Conservation (phyloP, 1,284 basidiomycete species). For the Trichosporon asahii region DNA sequence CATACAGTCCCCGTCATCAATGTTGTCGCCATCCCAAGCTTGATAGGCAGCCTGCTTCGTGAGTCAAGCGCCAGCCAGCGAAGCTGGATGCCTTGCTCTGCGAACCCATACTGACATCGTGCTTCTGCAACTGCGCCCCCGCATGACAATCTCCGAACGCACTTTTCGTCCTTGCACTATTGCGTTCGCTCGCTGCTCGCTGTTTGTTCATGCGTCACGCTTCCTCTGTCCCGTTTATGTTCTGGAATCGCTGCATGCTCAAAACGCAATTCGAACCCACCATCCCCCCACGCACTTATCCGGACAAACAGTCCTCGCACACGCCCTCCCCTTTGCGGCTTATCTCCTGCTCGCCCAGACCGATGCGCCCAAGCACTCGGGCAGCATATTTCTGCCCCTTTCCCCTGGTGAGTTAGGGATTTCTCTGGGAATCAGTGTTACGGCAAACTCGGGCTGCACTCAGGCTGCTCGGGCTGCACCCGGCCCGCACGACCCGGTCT, state of each 20-base stretch:
- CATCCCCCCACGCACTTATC: neutral
- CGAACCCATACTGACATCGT: neutral
- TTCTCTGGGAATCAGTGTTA: neutral
- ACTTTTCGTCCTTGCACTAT: neutral
- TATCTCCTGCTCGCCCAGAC: constrained; percentile 34
- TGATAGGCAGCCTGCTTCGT: constrained; percentile 24
- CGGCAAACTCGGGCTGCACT: neutral
- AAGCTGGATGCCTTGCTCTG: neutral
- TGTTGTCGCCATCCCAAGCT: constrained; percentile 23
- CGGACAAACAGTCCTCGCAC: constrained; percentile 25
- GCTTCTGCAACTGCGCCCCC: neutral
- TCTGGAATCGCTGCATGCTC: neutral
- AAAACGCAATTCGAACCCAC: neutral
- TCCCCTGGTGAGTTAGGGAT: constrained; percentile 27
- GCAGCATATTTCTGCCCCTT: constrained; percentile 30
- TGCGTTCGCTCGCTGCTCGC: neutral
- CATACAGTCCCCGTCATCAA: constrained; percentile 27
- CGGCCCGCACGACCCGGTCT: no score
- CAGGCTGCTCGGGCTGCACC: no score
- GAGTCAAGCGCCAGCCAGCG: neutral
- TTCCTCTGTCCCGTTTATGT: neutral
- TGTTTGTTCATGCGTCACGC: neutral
- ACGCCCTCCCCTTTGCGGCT: constrained; percentile 28
- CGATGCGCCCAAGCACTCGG: constrained; percentile 26
- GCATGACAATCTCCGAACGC: constrained; percentile 8